Evolutionary conservation across 305 asterid species (phyloP).

Genomic region (Euphrasia arctica): DNA sequence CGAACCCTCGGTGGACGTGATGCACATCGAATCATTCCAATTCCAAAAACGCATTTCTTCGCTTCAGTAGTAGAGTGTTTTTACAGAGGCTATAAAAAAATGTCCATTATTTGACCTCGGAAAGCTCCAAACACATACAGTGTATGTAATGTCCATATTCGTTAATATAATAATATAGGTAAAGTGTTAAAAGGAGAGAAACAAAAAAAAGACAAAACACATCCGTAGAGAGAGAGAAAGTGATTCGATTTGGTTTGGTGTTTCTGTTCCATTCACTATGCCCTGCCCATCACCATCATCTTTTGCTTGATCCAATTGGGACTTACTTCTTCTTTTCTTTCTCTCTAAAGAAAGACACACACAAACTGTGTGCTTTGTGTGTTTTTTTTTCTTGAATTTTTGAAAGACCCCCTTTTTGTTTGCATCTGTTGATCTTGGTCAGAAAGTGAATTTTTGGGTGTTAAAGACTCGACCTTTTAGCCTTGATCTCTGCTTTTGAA

Average conservation of each 20-base stretch:
- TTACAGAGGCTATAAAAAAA: conserved; percentile 31
- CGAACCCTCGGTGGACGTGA: conserved; percentile 19
- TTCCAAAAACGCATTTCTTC: conserved; percentile 31
- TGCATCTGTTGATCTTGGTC: too few species aligned
- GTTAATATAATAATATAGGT: too few species aligned
- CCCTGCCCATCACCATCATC: conserved; percentile 40
- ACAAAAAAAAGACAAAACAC: conserved; percentile 28
- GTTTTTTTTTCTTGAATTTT: too few species aligned
- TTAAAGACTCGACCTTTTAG: conserved; percentile 33
- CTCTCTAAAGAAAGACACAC: conserved; percentile 14
- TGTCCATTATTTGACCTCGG: conserved; percentile 35
- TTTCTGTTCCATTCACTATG: conserved; percentile 42
- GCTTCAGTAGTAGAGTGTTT: background rate
- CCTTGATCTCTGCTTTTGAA: background rate
- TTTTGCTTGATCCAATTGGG: background rate
- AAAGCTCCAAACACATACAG: conserved; percentile 27
- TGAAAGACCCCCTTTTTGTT: too few species aligned
- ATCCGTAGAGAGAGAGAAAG: conserved; percentile 21
- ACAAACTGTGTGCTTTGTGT: conserved; percentile 27
- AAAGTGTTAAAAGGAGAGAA: background rate
- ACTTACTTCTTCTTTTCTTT: background rate
- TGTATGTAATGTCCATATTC: background rate
- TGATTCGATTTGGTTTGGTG: conserved; percentile 41
- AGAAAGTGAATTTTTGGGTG: conserved; percentile 3
- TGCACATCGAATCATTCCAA: conserved; percentile 18